Percentiles rank a stretch among this genome's conserved stretches.
Conservation (phyloP, 768 basidiomycete genomes). For the Pleurotus platypus region DNA sequence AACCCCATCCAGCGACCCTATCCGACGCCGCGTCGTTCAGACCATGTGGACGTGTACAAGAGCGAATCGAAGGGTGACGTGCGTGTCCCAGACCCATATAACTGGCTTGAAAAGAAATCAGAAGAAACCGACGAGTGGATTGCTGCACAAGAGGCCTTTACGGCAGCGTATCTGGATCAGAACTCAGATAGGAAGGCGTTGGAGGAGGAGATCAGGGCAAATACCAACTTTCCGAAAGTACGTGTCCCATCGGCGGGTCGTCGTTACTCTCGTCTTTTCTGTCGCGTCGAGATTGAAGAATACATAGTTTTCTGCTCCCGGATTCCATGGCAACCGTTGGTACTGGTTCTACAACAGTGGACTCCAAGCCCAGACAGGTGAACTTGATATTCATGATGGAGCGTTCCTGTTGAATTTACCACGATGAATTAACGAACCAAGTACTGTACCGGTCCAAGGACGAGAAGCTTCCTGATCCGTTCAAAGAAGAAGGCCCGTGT, state of each 20-base stretch:
- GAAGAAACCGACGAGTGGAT: conserved; percentile 67
- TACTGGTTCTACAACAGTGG: conserved; percentile 83
- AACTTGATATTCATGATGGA: conserved; percentile 19
- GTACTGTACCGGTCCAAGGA: conserved; percentile 63
- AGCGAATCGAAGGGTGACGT: conserved; percentile 62
- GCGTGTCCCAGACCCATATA: conserved; percentile 65
- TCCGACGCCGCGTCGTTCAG: conserved; percentile 60
- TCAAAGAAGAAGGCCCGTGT: conserved; percentile 34
- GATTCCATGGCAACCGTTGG: conserved; percentile 64
- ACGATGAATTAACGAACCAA: conserved; percentile 18
- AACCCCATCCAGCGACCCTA: conserved; percentile 44
- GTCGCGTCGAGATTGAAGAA: background rate
- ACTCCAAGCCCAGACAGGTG: conserved; percentile 62
- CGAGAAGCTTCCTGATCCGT: conserved; percentile 50
- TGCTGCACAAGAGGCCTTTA: conserved; percentile 54
- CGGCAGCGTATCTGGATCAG: conserved; percentile 57
- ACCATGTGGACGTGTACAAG: conserved; percentile 67
- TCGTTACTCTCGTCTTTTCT: background rate
- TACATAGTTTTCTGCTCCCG: conserved; percentile 60
- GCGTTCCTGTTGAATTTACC: background rate
- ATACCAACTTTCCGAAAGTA: conserved; percentile 42
- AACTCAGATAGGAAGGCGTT: conserved; percentile 56
- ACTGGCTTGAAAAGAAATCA: conserved; percentile 66
- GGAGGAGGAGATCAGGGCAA: conserved; percentile 51
- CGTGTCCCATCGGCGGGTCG: background rate